Base-by-base conservation (phyloP, 106 monocot genomes). In the Allium cepa region DNA sequence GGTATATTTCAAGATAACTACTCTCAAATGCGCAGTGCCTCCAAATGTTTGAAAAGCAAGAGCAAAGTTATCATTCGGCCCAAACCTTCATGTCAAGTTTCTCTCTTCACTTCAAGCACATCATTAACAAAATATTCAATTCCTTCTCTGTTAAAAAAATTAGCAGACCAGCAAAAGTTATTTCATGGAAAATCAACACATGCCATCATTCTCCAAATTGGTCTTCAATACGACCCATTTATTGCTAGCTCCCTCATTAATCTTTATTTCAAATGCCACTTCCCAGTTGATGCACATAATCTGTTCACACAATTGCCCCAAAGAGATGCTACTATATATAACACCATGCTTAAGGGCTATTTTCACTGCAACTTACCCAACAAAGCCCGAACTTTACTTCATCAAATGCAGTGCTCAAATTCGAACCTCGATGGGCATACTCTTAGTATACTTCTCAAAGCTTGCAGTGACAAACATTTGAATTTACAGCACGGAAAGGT, bases 211-310 rank as follows among this genome's bases (percentile, higher is more conserved):
- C 17, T 82, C 64, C 69, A 64, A 45, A 28, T 73, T 46, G 73
- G 73, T 6, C 73, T 82, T 49, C 73, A 73, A 36, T 73, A n/a
- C 45, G 81, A 82, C 57, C 58, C 56, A 16, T 72, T 63, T 64
- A 64, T 82, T 17, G 77, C 69, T 45, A 73, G 73, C 69, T 77
- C 81, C 68, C 81, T 82, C 64, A 66, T 82, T 70, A 50, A 36
- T 16, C 53, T 73, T 47, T 82, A 82, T 26, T 73, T 69, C 22
- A 64, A 52, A 59, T 77, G 73, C 63, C 69, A 60, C 7, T 69
- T 17, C 22, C 59, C 77, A 12, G 1, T 9, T 11, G 58, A 77
- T 9, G 81, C 81, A 26, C 7, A 13, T 61, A 22, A 74, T 5
- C 63, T 77, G 70, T 82, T 82, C 26, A 46, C 26, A 12, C 57